phyloP scores from a whole-genome alignment of 164 flowering plant genomes.

The Hamamelis virginiana region DNA sequence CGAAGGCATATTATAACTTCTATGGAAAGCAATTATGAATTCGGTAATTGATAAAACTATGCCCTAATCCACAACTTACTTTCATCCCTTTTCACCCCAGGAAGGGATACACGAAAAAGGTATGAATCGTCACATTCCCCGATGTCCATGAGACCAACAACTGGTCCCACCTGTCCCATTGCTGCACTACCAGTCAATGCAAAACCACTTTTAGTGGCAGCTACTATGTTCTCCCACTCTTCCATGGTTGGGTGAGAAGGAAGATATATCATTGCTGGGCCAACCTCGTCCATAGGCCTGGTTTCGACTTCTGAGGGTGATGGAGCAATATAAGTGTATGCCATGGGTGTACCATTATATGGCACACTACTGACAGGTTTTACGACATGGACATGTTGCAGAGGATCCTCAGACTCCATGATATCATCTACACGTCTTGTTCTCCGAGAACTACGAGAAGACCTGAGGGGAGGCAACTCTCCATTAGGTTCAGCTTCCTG shows the following conservation, averaged over 20 bases:
- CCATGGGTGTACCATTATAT: conserved; percentile 22
- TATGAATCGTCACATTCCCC: conserved; percentile 64
- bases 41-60: neutral
- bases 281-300: conserved; percentile 13
- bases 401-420: conserved; percentile 2
- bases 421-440: conserved; percentile 8
- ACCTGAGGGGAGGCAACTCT: conserved; percentile 2
- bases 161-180: conserved; percentile 48
- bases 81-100: conserved; percentile 69
- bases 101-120: conserved; percentile 67
- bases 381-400: conserved; percentile 19
- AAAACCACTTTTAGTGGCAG: conserved; percentile 40
- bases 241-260: conserved; percentile 45
- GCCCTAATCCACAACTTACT: conserved; percentile 39
- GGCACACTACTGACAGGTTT: conserved; percentile 31
- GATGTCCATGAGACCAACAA: conserved; percentile 58
- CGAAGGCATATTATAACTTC: too few relatives aligned
- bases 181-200: conserved; percentile 66
- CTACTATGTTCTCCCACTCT: conserved; percentile 42
- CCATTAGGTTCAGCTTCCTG: conserved; percentile 12
- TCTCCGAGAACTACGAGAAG: conserved; percentile 13
- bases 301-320: conserved; percentile 11
- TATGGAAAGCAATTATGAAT: neutral
- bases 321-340: conserved; percentile 2
- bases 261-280: conserved; percentile 46